Conservation (phyloP, 208 protist species). For the Wallacemonas collosoma region DNA sequence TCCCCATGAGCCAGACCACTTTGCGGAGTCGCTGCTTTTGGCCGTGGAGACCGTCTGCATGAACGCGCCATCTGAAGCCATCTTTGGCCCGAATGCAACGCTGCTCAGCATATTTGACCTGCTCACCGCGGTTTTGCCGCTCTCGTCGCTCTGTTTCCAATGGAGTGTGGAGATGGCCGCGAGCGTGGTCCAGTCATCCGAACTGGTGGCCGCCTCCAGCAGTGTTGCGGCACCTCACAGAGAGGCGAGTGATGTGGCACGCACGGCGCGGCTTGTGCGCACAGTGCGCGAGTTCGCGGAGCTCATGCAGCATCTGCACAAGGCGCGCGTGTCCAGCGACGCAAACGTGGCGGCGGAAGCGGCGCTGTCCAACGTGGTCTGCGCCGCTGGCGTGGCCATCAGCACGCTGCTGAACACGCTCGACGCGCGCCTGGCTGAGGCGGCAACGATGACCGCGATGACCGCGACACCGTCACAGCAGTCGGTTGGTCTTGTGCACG, state of each 20-base stretch:
- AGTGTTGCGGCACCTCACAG: background rate
- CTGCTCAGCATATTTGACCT: conserved; percentile 40
- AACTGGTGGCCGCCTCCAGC: background rate
- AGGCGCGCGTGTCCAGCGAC: background rate
- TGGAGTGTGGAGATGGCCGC: conserved; percentile 37
- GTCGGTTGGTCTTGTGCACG: conserved; percentile 14
- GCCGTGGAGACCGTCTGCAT: conserved; percentile 53
- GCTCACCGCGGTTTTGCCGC: conserved; percentile 27
- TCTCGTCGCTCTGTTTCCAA: conserved; percentile 45
- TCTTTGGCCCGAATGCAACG: conserved; percentile 50
- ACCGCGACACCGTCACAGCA: background rate
- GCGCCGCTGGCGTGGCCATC: background rate
- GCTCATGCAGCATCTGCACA: conserved; percentile 21
- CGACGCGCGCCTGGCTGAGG: background rate
- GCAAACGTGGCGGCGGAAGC: background rate
- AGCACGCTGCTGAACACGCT: background rate
- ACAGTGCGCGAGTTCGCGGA: background rate
- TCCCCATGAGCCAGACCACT: background rate
- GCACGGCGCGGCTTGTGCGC: background rate
- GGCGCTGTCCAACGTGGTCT: background rate
- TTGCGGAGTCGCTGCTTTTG: conserved; percentile 8
- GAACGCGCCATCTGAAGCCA: conserved; percentile 32
- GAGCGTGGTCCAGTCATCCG: conserved; percentile 16
- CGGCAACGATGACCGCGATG: background rate
- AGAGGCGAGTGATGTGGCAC: background rate